Conservation (phyloP, 768 basidiomycete species). For the Kwoniella europaea region DNA sequence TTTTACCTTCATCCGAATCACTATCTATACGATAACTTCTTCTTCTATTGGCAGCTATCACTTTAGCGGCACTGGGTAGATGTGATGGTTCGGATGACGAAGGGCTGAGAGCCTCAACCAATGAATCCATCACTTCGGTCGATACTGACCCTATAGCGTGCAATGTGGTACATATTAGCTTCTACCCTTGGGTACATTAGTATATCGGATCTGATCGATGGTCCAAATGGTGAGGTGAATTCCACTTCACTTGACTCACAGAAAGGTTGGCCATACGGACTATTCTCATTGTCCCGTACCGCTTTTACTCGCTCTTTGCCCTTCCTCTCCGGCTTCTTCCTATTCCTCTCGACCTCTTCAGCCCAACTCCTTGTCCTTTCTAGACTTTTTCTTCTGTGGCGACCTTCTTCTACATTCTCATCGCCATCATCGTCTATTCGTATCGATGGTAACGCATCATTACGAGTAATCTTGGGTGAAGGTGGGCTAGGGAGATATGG, state of each 20-base stretch:
- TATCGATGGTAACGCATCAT: conserved; percentile 1
- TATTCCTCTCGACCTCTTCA: conserved; percentile 30
- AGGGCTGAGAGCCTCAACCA: conserved; percentile 21
- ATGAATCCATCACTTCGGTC: conserved; percentile 24
- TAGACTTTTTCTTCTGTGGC: conserved; percentile 18
- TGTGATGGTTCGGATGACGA: conserved; percentile 1
- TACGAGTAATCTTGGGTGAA: neutral
- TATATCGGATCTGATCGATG: no score
- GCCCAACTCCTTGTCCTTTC: conserved; percentile 42
- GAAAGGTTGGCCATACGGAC: conserved; percentile 1
- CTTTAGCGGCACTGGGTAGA: conserved; percentile 10
- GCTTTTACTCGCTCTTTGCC: neutral
- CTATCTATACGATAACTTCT: conserved; percentile 14
- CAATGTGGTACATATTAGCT: neutral
- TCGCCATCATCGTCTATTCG: conserved; percentile 6
- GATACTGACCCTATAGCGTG: conserved; percentile 14
- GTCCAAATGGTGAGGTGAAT: neutral
- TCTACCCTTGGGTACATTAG: neutral
- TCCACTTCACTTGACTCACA: conserved; percentile 9
- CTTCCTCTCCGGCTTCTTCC: conserved; percentile 10
- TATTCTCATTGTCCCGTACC: neutral
- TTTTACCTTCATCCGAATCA: neutral
- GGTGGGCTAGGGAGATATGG: neutral
- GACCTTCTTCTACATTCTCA: neutral
- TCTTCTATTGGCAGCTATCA: conserved; percentile 15